Evolutionary conservation across 2,329 filamentous ascomycete species (phyloP), one percentile per base, ranked within the genome.

Genomic region (Fusarium marasasianum): DNA sequence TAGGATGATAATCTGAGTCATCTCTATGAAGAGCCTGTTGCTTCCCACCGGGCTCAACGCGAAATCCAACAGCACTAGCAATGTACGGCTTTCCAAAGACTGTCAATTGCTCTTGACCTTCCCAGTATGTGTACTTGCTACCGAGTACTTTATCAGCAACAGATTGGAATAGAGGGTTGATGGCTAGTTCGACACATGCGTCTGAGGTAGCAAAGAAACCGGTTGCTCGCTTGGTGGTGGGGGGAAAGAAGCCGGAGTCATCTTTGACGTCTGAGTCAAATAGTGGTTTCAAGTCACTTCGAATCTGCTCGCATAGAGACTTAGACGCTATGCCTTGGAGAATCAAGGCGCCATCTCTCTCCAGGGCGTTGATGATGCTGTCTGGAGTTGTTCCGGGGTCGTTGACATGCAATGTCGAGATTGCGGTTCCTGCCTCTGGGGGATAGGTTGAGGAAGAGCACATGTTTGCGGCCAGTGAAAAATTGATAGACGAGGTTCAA

Each of bases 401-500:
- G 0, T 51, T 8, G 3, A 17, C 48, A 11, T 51, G 6, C 5
- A 51, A 35, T 20, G n/a, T 24, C 8, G 31, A 51, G 48, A 51
- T 20, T 20, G 12, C 3, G 1, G 22, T 35, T 35, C 48, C 48
- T 2, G 48, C 48, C 17, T 51, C 31, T 1, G n/a, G 15, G 31
- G 48, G 48, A 24, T 20, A 14, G 17, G 6, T 24, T 20, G 12
- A 18, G 11, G 22, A 51, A 24, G 17, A 5, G 22, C 22, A 51
- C 48, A 33, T 51, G 6, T 14, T 13, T 33, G 12, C 1, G 4
- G 5, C 5, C 2, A 0, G 14, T 33, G 3, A 18, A 0, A 14
- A 8, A 3, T 5, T 3, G 6, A 33, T 5, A n/a, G 6, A 14
- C 0, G 1, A 26, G 17, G 5, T 0, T 13, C 5, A 13, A 0